A percentile compares a stretch with the other conserved stretches of the same genome.
Conservation (phyloP, 169 alveolate genomes). For the Eimeria tenella region DNA sequence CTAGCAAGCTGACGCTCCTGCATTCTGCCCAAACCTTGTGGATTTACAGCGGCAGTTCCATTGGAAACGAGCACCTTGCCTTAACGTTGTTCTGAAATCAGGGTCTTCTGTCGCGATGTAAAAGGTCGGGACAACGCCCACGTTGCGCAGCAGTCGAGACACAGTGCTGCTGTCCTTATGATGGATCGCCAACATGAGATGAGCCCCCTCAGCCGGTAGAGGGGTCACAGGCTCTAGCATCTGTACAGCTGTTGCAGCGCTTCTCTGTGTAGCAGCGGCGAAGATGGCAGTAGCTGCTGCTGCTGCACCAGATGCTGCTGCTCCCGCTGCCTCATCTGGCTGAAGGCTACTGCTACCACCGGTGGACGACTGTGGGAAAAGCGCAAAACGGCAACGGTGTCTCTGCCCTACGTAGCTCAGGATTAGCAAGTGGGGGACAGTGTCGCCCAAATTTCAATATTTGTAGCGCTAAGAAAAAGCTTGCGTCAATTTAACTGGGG, state of each 20-base stretch:
- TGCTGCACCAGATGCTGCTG: constrained; percentile 21
- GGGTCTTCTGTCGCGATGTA: constrained; percentile 23
- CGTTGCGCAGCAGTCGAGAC: neutral
- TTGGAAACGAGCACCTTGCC: constrained; percentile 8
- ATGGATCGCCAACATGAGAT: constrained; percentile 20
- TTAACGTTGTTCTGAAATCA: constrained; percentile 33
- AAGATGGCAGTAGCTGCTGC: constrained; percentile 1
- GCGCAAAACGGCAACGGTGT: too few species aligned
- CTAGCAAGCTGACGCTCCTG: too few species aligned
- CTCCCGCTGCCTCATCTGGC: neutral
- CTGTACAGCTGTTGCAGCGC: neutral
- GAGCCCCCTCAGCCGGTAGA: constrained; percentile 8
- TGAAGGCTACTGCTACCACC: too few species aligned
- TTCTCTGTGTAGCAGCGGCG: neutral
- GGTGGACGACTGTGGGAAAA: too few species aligned
- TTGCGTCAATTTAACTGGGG: too few species aligned
- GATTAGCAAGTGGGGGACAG: too few species aligned
- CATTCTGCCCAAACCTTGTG: too few species aligned
- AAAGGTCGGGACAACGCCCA: neutral
- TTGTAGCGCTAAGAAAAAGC: too few species aligned
- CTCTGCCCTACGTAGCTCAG: too few species aligned
- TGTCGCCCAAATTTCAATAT: too few species aligned
- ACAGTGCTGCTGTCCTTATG: neutral
- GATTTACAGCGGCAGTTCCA: neutral
- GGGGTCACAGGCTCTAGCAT: neutral